phyloP scores from a whole-genome alignment of 768 basidiomycete species.

The Trametes meyenii region DNA sequence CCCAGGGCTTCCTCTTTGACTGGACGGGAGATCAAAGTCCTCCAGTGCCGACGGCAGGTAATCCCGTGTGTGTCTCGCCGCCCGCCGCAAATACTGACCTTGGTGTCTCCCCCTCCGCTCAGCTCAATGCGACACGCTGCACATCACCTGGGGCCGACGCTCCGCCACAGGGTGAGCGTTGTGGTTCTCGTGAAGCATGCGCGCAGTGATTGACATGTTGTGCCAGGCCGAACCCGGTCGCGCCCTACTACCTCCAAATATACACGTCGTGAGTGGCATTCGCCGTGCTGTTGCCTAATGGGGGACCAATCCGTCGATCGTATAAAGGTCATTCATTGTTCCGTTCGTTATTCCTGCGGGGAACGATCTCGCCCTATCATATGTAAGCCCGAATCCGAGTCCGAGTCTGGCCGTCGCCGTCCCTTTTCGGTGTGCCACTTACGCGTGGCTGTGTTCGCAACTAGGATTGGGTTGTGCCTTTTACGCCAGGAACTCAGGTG shows the following conservation, averaged over 20 bases:
- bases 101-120: constrained; percentile 1
- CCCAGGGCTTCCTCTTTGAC: constrained; percentile 37
- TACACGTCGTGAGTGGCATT: constrained; percentile 56
- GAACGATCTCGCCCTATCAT: constrained; percentile 38
- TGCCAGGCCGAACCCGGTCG: constrained; percentile 52
- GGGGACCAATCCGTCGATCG: background rate
- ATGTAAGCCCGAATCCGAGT: constrained; percentile 42
- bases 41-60: constrained; percentile 38
- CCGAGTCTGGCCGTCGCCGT: background rate
- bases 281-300: background rate
- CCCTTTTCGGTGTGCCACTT: background rate
- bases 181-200: background rate
- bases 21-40: constrained; percentile 33
- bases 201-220: background rate
- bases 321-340: constrained; percentile 48
- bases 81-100: background rate
- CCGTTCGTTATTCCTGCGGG: constrained; percentile 58
- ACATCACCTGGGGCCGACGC: constrained; percentile 34
- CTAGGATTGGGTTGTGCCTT: constrained; percentile 63
- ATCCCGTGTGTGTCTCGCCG: background rate
- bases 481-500: constrained; percentile 58
- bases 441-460: constrained; percentile 7
- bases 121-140: constrained; percentile 39
- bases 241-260: constrained; percentile 62
- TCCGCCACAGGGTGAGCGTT: constrained; percentile 32